These are phyloP conservation scores for Boletus pseudopeckii DNA, from an alignment of 768 basidiomycete species.

Conservation along the genomic window DNA sequence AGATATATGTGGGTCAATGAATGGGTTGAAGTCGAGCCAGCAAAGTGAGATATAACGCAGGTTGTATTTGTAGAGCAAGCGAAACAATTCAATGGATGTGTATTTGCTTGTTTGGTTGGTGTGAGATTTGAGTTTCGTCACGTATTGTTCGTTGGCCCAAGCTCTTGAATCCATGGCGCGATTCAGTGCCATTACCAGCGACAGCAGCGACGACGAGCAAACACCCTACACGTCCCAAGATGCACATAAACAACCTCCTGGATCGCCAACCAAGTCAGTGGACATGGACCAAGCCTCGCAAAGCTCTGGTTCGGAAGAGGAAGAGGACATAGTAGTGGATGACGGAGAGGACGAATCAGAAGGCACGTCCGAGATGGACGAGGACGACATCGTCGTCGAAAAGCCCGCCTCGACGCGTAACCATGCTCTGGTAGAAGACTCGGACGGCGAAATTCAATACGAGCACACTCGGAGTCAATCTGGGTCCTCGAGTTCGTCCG, in stretches of 20 bases:
- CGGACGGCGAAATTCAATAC: slow-evolving; percentile 53
- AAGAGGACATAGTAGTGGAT: slow-evolving; percentile 30
- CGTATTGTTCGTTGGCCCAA: slow-evolving; percentile 19
- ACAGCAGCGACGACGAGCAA: slow-evolving; percentile 52
- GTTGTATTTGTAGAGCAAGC: not conserved
- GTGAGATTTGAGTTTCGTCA: slow-evolving; percentile 11
- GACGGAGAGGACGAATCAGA: slow-evolving; percentile 38
- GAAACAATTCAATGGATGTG: not conserved
- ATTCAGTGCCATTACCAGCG: slow-evolving; percentile 63
- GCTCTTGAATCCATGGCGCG: slow-evolving; percentile 51
- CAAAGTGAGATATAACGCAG: not conserved
- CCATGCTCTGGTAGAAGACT: slow-evolving; percentile 49
- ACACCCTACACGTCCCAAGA: slow-evolving; percentile 32
- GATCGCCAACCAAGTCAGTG: slow-evolving; percentile 21
- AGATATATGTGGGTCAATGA: slow-evolving; percentile 94
- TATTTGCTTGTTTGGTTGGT: slow-evolving; percentile 31
- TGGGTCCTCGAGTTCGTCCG: slow-evolving; percentile 26
- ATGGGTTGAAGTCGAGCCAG: slow-evolving; percentile 51
- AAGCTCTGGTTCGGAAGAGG: slow-evolving; percentile 28
- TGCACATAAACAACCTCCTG: slow-evolving; percentile 12
- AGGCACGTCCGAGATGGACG: slow-evolving; percentile 46
- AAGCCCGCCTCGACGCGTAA: slow-evolving; percentile 34
- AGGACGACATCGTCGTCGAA: slow-evolving; percentile 42
- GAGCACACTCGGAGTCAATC: slow-evolving; percentile 37
- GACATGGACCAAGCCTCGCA: slow-evolving; percentile 33